These are phyloP conservation scores for Tillandsia fasciculata DNA, from an alignment of 176 grass and related monocot genomes.

Conservation along the genomic window DNA sequence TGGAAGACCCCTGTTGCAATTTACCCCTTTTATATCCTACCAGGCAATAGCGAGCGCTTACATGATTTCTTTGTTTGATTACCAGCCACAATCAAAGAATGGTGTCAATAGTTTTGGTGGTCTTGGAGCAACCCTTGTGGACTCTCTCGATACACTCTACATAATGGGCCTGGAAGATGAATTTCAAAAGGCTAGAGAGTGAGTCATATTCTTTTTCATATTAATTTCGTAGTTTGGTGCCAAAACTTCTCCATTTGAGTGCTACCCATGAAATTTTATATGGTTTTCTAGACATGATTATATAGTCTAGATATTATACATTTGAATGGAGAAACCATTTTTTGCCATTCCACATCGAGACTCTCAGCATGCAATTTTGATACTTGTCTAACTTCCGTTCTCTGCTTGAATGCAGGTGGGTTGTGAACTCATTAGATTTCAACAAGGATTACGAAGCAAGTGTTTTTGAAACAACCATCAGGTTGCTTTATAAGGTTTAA, in stretches of 20 bases:
- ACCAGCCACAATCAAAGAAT: slow-evolving; percentile 86
- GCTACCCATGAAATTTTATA: not conserved
- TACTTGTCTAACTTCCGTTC: not conserved
- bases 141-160: slow-evolving; percentile 87
- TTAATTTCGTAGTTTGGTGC: not conserved
- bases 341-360: not conserved
- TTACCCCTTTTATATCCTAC: no score
- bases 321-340: not conserved
- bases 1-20: no score
- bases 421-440: slow-evolving; percentile 86
- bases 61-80: slow-evolving; percentile 21
- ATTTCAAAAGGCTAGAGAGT: slow-evolving; percentile 97
- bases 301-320: not conserved
- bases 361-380: not conserved
- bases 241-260: not conserved
- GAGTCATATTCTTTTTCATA: slow-evolving; percentile 34
- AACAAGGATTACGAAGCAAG: slow-evolving; percentile 98
- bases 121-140: slow-evolving; percentile 89
- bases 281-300: not conserved
- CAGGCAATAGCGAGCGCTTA: not conserved
- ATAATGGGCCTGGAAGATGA: slow-evolving; percentile 98
- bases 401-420: slow-evolving; percentile 67
- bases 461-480: slow-evolving; percentile 99
- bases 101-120: slow-evolving; percentile 96
- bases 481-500: slow-evolving; percentile 99